phyloP scores from a whole-genome alignment of 768 basidiomycete species.

The Galerina sulciceps region DNA sequence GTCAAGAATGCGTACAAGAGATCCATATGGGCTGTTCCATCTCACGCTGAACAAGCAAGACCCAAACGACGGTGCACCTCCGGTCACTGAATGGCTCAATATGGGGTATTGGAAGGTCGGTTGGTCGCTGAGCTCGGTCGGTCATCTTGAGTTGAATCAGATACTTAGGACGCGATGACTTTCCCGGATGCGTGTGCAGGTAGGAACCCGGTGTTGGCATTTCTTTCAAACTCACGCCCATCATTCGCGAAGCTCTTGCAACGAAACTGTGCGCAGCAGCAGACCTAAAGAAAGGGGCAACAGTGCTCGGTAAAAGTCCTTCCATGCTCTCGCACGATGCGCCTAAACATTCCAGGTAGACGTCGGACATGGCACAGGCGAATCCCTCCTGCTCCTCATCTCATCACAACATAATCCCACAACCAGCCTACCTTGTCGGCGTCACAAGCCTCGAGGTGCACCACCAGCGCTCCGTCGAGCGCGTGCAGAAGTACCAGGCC shows the following conservation, averaged over 20 bases:
- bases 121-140: slow-evolving; percentile 37
- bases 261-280: slow-evolving; percentile 51
- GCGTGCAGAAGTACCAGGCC: slow-evolving; percentile 37
- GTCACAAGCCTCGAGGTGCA: slow-evolving; percentile 61
- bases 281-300: slow-evolving; percentile 40
- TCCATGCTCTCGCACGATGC: not conserved
- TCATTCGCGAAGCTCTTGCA: slow-evolving; percentile 43
- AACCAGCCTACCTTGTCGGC: slow-evolving; percentile 53
- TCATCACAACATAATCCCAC: slow-evolving; percentile 42
- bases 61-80: slow-evolving; percentile 21
- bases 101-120: slow-evolving; percentile 72
- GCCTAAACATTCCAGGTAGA: slow-evolving; percentile 39
- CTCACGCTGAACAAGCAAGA: slow-evolving; percentile 50
- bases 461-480: slow-evolving; percentile 45
- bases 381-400: slow-evolving; percentile 62
- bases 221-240: not conserved
- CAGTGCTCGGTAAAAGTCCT: slow-evolving; percentile 55
- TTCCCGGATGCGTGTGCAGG: slow-evolving; percentile 70
- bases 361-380: slow-evolving; percentile 71
- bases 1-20: slow-evolving; percentile 25
- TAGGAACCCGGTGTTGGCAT: slow-evolving; percentile 16
- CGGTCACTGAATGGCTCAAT: slow-evolving; percentile 72
- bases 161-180: slow-evolving; percentile 41
- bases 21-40: slow-evolving; percentile 67
- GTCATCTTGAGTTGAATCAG: not conserved